Conservation (phyloP, 1,284 basidiomycete species). For the Puccinia horiana region DNA sequence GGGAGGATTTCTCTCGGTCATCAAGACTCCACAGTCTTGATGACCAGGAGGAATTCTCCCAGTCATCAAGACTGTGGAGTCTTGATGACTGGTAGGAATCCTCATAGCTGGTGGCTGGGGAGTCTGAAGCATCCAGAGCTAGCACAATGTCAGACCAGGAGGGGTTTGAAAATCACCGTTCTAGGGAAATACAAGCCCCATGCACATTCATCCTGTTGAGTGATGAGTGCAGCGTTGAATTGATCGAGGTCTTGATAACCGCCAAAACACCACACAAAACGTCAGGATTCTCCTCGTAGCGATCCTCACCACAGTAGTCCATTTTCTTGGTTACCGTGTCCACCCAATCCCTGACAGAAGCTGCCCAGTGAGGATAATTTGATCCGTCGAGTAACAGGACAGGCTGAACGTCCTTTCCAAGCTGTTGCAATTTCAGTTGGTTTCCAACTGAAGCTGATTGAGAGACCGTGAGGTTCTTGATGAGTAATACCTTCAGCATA, state of each 20-base stretch:
- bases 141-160: no score
- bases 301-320: neutral
- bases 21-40: no score
- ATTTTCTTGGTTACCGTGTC: neutral
- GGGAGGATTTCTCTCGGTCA: no score
- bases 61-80: no score
- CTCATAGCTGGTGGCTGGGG: no score
- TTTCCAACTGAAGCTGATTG: neutral
- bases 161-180: neutral
- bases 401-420: neutral
- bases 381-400: neutral
- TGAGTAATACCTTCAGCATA: neutral
- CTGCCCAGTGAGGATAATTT: neutral
- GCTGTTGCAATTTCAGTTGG: neutral
- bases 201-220: neutral
- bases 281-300: neutral
- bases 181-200: neutral
- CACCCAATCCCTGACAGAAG: neutral
- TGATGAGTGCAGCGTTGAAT: neutral
- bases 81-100: no score
- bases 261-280: neutral
- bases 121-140: no score
- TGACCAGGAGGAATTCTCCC: no score
- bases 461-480: neutral
- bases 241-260: neutral